Base-by-base conservation (phyloP, 2,329 filamentous ascomycete genomes). In the Colletotrichum gloeosporioides region DNA sequence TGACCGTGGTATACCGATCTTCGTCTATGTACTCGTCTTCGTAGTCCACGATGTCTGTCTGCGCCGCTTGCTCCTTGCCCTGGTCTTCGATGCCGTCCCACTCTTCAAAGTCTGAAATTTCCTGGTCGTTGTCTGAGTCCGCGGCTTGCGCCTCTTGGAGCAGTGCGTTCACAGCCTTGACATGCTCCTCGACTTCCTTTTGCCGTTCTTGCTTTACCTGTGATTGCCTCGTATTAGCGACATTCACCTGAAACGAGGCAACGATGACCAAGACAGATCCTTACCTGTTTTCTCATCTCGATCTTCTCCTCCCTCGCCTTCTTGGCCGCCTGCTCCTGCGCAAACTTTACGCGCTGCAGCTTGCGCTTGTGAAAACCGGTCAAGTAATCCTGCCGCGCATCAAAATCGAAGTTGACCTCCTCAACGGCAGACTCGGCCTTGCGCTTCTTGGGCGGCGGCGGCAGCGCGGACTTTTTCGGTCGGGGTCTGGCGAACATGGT, bases 341-440 rank as follows among this genome's bases (percentile, higher is more conserved):
- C 96, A 84, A 93, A 89, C 87, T 98, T 98, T 79, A 93, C 92
- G 49, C 97, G 91, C 84, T 95, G 94, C 69, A 95, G 87, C 85
- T 98, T 99, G 85, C 97, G 94, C 89, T 99, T 99, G 88, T 96
- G 96, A 86, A 99, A 99, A 4, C 97, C 97, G 0, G 96, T 98
- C 74, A 99, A 89, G 83, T 95, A 99, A 82, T 99, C 96, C 78
- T 94, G 88, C 78, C 97, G 93, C 62, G 95, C 95, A 77, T 90
- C 89, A 77, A 90, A 87, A 86, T 99, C 96, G 86, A 99, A 99
- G 69, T 88, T 92, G 84, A 99, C 94, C 83, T 98, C 95, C 82
- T 96, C 95, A 76, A 95, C 88, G 53, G 88, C 86, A 62, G 88
- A 87, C 16, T 89, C 82, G 77, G 85, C 84, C 84, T 94, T 95